Percentiles rank a stretch among this genome's conserved stretches.
phyloP scores from a whole-genome alignment of 345 rosid genomes.

The Euclidium syriacum region DNA sequence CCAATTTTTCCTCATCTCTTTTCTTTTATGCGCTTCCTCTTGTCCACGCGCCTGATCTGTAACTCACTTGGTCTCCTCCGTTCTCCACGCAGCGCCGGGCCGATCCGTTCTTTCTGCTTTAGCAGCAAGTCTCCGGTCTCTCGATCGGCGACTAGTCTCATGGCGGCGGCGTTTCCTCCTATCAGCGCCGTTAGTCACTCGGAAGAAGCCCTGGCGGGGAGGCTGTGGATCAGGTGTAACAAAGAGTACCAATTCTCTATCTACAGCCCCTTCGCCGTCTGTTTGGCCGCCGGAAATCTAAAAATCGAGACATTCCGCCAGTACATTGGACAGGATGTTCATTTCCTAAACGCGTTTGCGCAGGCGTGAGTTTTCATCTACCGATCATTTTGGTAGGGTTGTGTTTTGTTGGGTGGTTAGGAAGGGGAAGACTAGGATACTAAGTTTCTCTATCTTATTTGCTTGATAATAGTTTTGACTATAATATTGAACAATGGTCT shows the following conservation, averaged over 20 bases:
- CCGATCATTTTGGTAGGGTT: not conserved
- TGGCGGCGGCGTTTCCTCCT: conserved; percentile 41
- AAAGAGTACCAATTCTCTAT: conserved; percentile 59
- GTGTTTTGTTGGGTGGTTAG: not conserved
- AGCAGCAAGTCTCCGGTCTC: conserved; percentile 15
- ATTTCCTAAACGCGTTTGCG: conserved; percentile 83
- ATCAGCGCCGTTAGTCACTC: conserved; percentile 11
- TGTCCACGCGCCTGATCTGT: conserved; percentile 14
- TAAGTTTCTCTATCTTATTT: not conserved
- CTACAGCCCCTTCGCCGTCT: conserved; percentile 70
- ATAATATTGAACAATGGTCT: not conserved
- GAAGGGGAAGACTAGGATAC: not conserved
- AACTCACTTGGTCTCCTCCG: conserved; percentile 11
- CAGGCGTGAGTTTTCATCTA: conserved; percentile 62
- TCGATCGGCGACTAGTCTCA: conserved; percentile 33
- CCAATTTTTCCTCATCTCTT: not conserved
- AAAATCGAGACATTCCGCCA: conserved; percentile 62
- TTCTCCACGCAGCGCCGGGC: conserved; percentile 12
- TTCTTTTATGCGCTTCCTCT: conserved; percentile 42
- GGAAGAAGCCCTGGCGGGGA: conserved; percentile 57
- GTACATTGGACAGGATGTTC: conserved; percentile 75
- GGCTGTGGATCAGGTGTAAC: conserved; percentile 68
- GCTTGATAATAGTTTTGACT: not conserved
- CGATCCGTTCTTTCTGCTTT: conserved; percentile 24
- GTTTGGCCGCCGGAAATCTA: conserved; percentile 78